These are phyloP conservation scores for Trametes sp. DNA, from an alignment of 1,284 basidiomycete genomes.

Conservation along the genomic window DNA sequence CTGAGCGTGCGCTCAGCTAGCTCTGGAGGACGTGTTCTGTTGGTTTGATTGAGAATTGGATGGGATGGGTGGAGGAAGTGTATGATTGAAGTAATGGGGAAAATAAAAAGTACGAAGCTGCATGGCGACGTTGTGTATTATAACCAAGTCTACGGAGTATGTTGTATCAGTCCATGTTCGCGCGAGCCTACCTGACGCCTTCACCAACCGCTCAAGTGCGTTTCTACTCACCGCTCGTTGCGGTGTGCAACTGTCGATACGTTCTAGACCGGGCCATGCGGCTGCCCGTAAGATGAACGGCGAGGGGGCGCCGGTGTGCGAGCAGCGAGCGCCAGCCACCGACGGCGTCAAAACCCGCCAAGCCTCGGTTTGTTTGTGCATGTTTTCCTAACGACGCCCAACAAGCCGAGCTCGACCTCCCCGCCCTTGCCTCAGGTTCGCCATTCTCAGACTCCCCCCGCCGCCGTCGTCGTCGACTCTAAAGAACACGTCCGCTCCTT, in stretches of 20 bases:
- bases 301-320: constrained; percentile 7
- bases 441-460: constrained; percentile 32
- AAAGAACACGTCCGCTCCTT: constrained; percentile 62
- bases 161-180: no score
- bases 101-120: no score
- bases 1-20: constrained; percentile 15
- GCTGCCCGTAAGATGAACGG: not conserved
- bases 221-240: no score
- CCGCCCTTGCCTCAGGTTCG: constrained; percentile 24
- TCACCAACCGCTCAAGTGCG: no score
- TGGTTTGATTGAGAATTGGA: no score
- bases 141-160: no score
- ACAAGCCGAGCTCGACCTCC: constrained; percentile 18
- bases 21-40: no score
- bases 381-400: constrained; percentile 37
- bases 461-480: constrained; percentile 52
- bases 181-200: no score
- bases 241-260: no score
- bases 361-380: constrained; percentile 30
- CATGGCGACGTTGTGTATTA: no score
- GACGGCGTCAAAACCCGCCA: constrained; percentile 2
- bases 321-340: constrained; percentile 14
- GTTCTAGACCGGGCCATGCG: no score
- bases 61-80: not conserved
- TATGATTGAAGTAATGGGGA: not conserved